phyloP scores from a whole-genome alignment of 805 yeast species.

The Jamesozyma jinghongensis region DNA sequence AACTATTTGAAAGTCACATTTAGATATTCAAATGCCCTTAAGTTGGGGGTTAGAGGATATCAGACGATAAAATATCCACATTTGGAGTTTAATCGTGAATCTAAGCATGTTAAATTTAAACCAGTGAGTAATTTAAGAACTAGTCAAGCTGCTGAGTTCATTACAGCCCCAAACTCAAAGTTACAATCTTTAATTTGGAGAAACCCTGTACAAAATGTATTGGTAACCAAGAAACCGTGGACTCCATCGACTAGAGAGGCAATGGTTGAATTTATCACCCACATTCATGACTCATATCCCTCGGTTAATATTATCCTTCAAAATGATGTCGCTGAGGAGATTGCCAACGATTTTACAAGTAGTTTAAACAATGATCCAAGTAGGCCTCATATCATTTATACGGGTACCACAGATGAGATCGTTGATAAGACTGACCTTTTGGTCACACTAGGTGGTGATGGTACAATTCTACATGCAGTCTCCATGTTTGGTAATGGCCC shows the following conservation, averaged over 20 bases:
- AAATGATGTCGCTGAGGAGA: slow-evolving; percentile 64
- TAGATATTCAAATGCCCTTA: not conserved
- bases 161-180: slow-evolving; percentile 48
- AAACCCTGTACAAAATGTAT: slow-evolving; percentile 61
- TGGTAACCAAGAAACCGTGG: slow-evolving; percentile 81
- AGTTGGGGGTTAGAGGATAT: not conserved
- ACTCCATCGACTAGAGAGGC: slow-evolving; percentile 54
- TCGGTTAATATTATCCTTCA: slow-evolving; percentile 69
- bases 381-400: slow-evolving; percentile 38
- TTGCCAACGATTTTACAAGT: slow-evolving; percentile 29
- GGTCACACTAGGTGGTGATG: slow-evolving; percentile 94
- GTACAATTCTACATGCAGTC: slow-evolving; percentile 80
- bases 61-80: slow-evolving; percentile 5
- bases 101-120: slow-evolving; percentile 26
- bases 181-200: slow-evolving; percentile 62
- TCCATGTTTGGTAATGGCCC: slow-evolving; percentile 58
- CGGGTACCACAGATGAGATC: slow-evolving; percentile 52
- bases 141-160: slow-evolving; percentile 41
- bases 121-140: slow-evolving; percentile 26
- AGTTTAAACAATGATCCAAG: slow-evolving; percentile 22
- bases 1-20: not conserved
- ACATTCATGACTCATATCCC: slow-evolving; percentile 55
- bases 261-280: slow-evolving; percentile 54
- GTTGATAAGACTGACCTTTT: slow-evolving; percentile 63
- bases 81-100: slow-evolving; percentile 6